Percentiles rank a stretch among this genome's conserved stretches.
These are phyloP conservation scores for Diophrys appendiculata DNA, from an alignment of 73 alveolate genomes.

Conservation along the genomic window DNA sequence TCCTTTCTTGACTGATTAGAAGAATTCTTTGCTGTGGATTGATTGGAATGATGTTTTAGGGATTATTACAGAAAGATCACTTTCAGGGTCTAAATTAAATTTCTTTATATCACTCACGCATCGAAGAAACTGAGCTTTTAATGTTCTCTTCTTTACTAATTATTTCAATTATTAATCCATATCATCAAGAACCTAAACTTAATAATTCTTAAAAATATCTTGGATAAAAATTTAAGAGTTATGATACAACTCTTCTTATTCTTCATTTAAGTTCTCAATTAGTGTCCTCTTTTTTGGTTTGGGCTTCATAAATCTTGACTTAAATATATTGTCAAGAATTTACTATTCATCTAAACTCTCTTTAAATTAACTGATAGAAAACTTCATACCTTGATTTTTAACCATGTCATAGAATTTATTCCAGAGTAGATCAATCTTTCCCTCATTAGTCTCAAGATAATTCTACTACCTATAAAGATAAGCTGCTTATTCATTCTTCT, in stretches of 20 bases:
- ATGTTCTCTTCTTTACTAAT: background rate
- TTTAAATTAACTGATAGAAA: background rate
- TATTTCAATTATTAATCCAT: background rate
- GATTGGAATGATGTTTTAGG: background rate
- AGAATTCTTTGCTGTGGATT: background rate
- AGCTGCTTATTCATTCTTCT: no score
- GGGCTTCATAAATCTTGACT: background rate
- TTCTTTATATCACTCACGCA: background rate
- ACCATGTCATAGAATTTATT: background rate
- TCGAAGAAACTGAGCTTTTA: background rate
- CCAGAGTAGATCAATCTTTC: background rate
- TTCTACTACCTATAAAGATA: no score
- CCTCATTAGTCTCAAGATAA: background rate
- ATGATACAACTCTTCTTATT: background rate
- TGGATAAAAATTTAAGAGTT: background rate
- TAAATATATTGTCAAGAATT: no score
- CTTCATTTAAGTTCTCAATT: no score
- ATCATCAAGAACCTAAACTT: background rate
- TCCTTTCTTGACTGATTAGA: background rate
- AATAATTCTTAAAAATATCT: no score
- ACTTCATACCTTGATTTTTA: background rate
- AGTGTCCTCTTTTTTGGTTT: background rate
- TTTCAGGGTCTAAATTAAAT: background rate
- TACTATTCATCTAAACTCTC: background rate
- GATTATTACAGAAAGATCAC: no score